Evolutionary conservation across 768 basidiomycete genomes (phyloP).

Genomic region (Psilocybe tampanensis): DNA sequence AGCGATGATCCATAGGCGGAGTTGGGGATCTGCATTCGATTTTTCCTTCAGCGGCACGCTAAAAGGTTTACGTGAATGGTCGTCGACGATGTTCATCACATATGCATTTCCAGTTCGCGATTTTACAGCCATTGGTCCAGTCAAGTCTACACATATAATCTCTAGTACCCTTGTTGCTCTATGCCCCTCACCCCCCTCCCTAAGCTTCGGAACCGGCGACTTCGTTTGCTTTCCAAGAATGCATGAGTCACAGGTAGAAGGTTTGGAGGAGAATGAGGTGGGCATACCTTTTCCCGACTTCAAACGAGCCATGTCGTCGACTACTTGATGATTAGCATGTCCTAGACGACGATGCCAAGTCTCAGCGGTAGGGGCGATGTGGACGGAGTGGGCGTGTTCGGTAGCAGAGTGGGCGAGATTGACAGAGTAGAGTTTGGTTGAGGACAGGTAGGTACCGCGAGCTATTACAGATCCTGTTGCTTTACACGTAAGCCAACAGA

Average conservation of each 20-base stretch:
- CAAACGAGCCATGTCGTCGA: slow-evolving; percentile 22
- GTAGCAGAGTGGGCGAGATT: slow-evolving; percentile 1
- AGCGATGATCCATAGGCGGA: slow-evolving; percentile 31
- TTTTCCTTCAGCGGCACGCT: slow-evolving; percentile 33
- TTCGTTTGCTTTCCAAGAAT: slow-evolving; percentile 40
- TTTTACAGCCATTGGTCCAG: slow-evolving; percentile 21
- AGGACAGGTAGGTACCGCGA: slow-evolving; percentile 6
- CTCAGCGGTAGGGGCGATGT: slow-evolving; percentile 5
- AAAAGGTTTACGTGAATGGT: slow-evolving; percentile 32
- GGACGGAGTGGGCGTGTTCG: slow-evolving; percentile 16
- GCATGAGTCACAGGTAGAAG: slow-evolving; percentile 34
- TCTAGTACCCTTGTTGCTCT: slow-evolving; percentile 28
- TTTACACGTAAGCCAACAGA: slow-evolving; percentile 13
- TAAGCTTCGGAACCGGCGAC: slow-evolving; percentile 29
- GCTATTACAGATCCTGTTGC: slow-evolving; percentile 15
- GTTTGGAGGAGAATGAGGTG: slow-evolving; percentile 15
- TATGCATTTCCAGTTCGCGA: slow-evolving; percentile 29
- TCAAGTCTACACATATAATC: slow-evolving; percentile 34
- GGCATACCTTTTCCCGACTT: slow-evolving; percentile 24
- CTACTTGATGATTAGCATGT: slow-evolving; percentile 26
- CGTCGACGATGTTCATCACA: slow-evolving; percentile 38
- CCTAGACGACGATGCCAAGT: slow-evolving; percentile 32
- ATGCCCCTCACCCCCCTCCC: slow-evolving; percentile 23
- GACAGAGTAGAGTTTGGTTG: slow-evolving; percentile 19
- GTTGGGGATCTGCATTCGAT: slow-evolving; percentile 18